Evolutionary conservation across 352 stramenopile species (phyloP), one percentile per base, ranked within the genome.

Genomic region (Globisporangium splendens): DNA sequence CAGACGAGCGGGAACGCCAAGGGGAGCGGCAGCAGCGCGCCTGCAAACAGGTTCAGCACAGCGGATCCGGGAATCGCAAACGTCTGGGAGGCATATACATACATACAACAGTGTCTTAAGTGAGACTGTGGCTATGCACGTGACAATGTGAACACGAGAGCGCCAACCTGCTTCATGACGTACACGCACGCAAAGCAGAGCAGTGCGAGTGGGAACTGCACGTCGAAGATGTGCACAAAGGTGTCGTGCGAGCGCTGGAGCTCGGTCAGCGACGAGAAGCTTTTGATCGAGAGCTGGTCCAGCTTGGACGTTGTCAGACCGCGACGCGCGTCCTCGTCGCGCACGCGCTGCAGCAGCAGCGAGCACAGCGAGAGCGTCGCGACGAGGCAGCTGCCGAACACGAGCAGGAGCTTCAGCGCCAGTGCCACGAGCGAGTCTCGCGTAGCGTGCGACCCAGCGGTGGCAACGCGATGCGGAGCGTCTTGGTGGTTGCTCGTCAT

Each of bases 31-130:
- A 92, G 66, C 54, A 91, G 50, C 1, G 82, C 75, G 48, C 85
- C 85, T 13, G 82, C 83, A 50, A 89, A 86, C 13, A 92, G 55
- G 59, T 95, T 95, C 0, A 95, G 69, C 44, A 91, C 54, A 21
- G 79, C 83, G 0, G 85, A 91, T 0, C 85, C 82, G 7, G 85
- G 85, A 46, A 95, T 88, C 41, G 85, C 83, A 68, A 95, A 95
- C 17, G 85, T 91, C 79, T 91, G 64, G 17, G 8, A 38, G 10
- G 48, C 4, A 55, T 18, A 44, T 17, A 15, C 17, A 51, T 17
- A 20, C 8, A 35, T 11, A 35, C 31, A 49, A 31, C 24, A 31
- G 24, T 5, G 24, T 31, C 24, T 6, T 31, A 5, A 31, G 24
- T 31, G 24, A 31, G 24, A 5, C 2, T 5, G 5, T 31, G 24